A percentile compares a stretch with the other conserved stretches of the same genome.
phyloP scores from a whole-genome alignment of 2,329 filamentous ascomycete species.

The Rutstroemia sp. region DNA sequence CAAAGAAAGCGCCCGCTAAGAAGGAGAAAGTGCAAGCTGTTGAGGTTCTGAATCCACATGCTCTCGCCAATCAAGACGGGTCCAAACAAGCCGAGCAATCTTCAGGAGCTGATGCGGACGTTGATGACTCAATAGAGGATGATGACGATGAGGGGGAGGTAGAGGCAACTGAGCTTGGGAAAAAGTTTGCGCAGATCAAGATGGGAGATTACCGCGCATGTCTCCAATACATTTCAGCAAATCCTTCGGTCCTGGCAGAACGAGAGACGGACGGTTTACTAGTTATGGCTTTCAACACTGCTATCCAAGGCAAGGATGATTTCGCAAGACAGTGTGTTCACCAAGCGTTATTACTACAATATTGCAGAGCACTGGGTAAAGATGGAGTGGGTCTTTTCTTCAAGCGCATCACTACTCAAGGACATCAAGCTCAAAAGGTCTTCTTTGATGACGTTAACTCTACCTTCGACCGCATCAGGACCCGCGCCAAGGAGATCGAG shows the following conservation, averaged over 20 bases:
- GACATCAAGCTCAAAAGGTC: conserved; percentile 82
- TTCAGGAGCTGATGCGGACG: conserved; percentile 56
- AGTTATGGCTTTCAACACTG: conserved; percentile 84
- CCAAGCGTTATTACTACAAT: conserved; percentile 86
- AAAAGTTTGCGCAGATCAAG: conserved; percentile 73
- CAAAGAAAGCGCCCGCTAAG: conserved; percentile 30
- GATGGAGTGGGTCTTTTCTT: conserved; percentile 92
- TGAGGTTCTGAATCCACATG: conserved; percentile 69
- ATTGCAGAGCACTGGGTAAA: conserved; percentile 81
- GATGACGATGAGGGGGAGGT: conserved; percentile 65
- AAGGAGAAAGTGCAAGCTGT: conserved; percentile 45
- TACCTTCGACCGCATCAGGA: conserved; percentile 77
- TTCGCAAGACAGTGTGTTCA: conserved; percentile 82
- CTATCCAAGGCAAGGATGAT: conserved; percentile 69
- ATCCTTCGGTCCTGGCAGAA: conserved; percentile 75
- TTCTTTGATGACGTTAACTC: conserved; percentile 90
- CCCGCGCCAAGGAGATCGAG: conserved; percentile 46
- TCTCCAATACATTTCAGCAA: conserved; percentile 67
- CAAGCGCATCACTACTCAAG: conserved; percentile 84
- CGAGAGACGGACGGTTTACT: conserved; percentile 85
- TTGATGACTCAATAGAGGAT: conserved; percentile 46
- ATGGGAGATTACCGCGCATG: conserved; percentile 65
- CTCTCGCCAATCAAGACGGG: conserved; percentile 34
- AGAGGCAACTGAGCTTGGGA: conserved; percentile 70
- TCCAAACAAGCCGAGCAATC: conserved; percentile 37